phyloP scores from a whole-genome alignment of 805 yeast genomes.

The Zygoascus flipseniorum region DNA sequence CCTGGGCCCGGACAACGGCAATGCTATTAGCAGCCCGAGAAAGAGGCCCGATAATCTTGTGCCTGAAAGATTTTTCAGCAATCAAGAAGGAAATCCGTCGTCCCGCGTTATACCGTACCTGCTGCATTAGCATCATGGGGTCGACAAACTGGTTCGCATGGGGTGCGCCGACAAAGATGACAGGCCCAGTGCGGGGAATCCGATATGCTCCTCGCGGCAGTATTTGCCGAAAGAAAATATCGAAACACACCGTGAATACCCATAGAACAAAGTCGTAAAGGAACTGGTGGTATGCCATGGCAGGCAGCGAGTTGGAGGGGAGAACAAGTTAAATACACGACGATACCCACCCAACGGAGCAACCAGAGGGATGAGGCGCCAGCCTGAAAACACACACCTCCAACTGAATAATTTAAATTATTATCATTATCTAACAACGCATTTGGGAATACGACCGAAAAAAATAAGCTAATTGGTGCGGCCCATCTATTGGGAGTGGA shows the following conservation, averaged over 20 bases:
- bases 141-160: constrained; percentile 94
- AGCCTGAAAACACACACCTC: no score
- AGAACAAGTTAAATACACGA: no score
- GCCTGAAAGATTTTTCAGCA: constrained; percentile 70
- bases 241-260: constrained; percentile 37
- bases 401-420: no score
- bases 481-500: no score
- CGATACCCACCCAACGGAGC: no score
- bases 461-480: no score
- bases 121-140: constrained; percentile 75
- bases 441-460: no score
- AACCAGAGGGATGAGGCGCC: no score
- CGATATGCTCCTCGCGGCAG: constrained; percentile 79
- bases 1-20: constrained; percentile 91
- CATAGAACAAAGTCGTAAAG: constrained; percentile 31
- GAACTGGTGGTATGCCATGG: background rate
- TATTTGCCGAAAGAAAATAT: constrained; percentile 80
- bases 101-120: constrained; percentile 56
- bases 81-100: constrained; percentile 73
- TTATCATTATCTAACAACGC: no score
- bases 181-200: constrained; percentile 65
- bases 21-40: constrained; percentile 73
- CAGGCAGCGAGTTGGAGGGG: background rate
- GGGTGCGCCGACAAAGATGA: constrained; percentile 92
- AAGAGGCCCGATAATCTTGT: constrained; percentile 61